Base-by-base conservation (phyloP, 78 protist genomes). In the Speleostelium caveatum region DNA sequence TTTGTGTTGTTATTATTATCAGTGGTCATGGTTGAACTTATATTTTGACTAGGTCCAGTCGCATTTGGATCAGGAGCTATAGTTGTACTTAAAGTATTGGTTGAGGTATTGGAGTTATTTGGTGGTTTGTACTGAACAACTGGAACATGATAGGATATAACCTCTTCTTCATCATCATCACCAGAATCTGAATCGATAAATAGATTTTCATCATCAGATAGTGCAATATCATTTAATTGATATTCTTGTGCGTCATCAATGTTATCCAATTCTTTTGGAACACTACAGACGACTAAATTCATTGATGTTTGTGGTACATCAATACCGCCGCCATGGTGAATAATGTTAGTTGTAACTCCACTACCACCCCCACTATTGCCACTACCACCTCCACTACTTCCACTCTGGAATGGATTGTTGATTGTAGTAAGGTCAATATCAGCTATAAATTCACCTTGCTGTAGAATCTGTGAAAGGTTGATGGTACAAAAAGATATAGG, bases 201-300 rank as follows among this genome's bases (percentile, higher is more conserved):
- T 39, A 79, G 67, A 56, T 83, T 67, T n/a, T 83, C 91, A 56
- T 83, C 91, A 69, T 83, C 91, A 28, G 79, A 69, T 67, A 83
- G 28, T 21, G 60, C 79, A 28, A 83, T 83, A 59, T 83, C 91
- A 69, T 83, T 83, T 22, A 83, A 32, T 69, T 83, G 91, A 60
- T 83, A 83, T 60, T 83, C 91, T 69, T 83, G 91, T 35, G 91
- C 91, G 56, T 83, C 75, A 28, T 74, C 91, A 3, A 83, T 56
- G 59, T 67, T 61, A 42, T 83, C 80, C 56, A 83, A 69, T 59
- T 83, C 91, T 42, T 83, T 83, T 28, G 91, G 91, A 1, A 83
- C 91, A 69, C 80, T 83, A 59, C 71, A 67, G 33, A 83, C 53
- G 2, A 63, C 32, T 32, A 83, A 39, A 83, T 83, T 83, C 8